These are phyloP conservation scores for Leishmania turanica DNA, from an alignment of 208 protist species.

Conservation along the genomic window DNA sequence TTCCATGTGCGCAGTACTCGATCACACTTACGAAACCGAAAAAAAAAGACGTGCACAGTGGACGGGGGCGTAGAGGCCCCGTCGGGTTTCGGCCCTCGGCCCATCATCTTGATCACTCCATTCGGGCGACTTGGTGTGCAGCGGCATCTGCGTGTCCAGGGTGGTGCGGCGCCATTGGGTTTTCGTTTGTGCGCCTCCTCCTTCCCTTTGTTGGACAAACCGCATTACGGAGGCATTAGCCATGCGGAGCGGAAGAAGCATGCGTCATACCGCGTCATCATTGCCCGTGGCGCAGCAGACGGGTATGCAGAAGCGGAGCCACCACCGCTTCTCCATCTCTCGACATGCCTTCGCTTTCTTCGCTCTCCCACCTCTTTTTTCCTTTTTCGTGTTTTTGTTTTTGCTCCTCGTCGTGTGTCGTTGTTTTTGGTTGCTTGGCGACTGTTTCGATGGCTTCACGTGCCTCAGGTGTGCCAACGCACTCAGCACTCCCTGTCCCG, in stretches of 20 bases:
- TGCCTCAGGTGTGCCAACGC: neutral
- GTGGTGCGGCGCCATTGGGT: neutral
- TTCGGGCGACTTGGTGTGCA: neutral
- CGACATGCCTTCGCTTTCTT: neutral
- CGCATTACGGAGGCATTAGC: neutral
- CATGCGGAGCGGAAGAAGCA: neutral
- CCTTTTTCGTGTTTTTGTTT: neutral
- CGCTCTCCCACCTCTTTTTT: neutral
- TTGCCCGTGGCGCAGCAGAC: neutral
- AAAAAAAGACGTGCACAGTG: neutral
- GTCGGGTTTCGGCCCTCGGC: neutral
- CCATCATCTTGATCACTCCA: neutral
- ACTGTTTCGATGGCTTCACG: neutral
- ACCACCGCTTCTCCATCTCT: neutral
- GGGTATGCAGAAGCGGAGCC: neutral
- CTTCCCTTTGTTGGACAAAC: neutral
- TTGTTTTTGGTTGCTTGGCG: neutral
- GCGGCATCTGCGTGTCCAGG: neutral
- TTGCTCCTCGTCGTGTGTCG: neutral
- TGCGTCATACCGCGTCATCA: neutral
- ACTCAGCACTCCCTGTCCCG: neutral
- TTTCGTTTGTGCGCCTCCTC: neutral
- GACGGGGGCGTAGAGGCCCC: neutral
- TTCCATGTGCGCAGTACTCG: neutral
- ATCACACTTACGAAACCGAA: neutral